phyloP scores from a whole-genome alignment of 2,329 filamentous ascomycete genomes.

The Stagonosporopsis chrysanthemi region DNA sequence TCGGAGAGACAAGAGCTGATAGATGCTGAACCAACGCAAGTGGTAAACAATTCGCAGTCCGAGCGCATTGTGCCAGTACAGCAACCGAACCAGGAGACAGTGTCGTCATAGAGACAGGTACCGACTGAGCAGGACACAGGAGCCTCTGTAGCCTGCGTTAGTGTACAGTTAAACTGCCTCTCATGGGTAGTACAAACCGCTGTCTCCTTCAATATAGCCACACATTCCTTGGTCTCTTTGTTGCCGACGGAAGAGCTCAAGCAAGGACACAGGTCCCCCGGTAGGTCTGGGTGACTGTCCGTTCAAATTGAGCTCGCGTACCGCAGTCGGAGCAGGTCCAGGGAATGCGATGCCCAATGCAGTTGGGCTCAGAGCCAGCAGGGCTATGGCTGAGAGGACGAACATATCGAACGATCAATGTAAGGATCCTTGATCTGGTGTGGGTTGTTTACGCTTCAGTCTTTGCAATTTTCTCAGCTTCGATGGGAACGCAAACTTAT shows the following conservation, averaged over 20 bases:
- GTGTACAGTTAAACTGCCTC: background rate
- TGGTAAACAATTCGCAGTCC: slow-evolving; percentile 20
- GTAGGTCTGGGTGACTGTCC: slow-evolving; percentile 26
- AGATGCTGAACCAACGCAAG: slow-evolving; percentile 23
- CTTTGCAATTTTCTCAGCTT: background rate
- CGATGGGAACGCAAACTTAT: background rate
- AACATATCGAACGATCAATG: background rate
- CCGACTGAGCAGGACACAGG: slow-evolving; percentile 23
- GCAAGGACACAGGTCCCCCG: slow-evolving; percentile 2
- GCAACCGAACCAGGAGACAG: slow-evolving; percentile 29
- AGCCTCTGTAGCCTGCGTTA: slow-evolving; percentile 12
- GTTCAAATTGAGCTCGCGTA: slow-evolving; percentile 11
- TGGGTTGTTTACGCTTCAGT: background rate
- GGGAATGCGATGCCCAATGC: slow-evolving; percentile 4
- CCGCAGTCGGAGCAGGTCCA: slow-evolving; percentile 11
- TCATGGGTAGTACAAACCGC: slow-evolving; percentile 9
- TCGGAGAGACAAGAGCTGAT: slow-evolving; percentile 18
- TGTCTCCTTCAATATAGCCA: slow-evolving; percentile 24
- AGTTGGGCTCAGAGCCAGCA: slow-evolving; percentile 9
- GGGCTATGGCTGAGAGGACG: background rate
- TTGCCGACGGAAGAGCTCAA: slow-evolving; percentile 25
- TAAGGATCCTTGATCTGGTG: background rate
- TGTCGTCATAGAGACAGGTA: slow-evolving; percentile 22
- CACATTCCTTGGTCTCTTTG: slow-evolving; percentile 19
- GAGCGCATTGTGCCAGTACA: slow-evolving; percentile 18